These are phyloP conservation scores for Quercus rubra DNA, from an alignment of 306 rosid species.

Conservation along the genomic window DNA sequence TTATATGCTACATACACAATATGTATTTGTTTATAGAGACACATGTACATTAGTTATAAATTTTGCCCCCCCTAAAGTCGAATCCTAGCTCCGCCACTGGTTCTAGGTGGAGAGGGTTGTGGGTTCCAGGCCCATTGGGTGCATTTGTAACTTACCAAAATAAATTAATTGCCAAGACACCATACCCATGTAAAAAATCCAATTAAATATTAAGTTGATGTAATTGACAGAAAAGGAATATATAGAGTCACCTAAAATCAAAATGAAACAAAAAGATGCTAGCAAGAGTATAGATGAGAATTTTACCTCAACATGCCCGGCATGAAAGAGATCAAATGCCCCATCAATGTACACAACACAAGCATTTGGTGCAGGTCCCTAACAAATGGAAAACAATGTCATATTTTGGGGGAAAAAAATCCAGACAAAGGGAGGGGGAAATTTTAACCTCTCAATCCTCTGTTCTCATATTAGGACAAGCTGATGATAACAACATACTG, in stretches of 20 bases:
- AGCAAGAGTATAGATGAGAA: neutral
- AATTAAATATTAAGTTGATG: neutral
- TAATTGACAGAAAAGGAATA: neutral
- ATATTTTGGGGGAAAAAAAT: neutral
- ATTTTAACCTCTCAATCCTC: neutral
- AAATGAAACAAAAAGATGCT: neutral
- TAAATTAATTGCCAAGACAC: neutral
- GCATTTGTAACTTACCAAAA: no score
- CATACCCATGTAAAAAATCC: neutral
- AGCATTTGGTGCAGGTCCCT: constrained; percentile 99
- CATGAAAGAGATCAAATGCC: constrained; percentile 99
- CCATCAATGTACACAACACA: constrained; percentile 93
- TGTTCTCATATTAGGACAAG: neutral
- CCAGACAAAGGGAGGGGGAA: constrained; percentile 4
- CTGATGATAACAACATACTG: neutral
- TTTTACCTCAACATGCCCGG: constrained; percentile 93
- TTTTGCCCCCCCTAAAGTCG: no score
- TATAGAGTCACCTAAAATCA: neutral
- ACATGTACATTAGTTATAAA: no score
- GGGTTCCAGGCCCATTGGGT: no score
- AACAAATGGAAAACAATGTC: constrained; percentile 15
- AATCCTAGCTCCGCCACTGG: no score
- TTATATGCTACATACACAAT: no score
- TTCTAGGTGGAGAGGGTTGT: no score
- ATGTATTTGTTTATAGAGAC: no score